Evolutionary conservation across 345 rosid species (phyloP), one percentile per base, ranked within the genome.

Genomic region (Populus davidiana): DNA sequence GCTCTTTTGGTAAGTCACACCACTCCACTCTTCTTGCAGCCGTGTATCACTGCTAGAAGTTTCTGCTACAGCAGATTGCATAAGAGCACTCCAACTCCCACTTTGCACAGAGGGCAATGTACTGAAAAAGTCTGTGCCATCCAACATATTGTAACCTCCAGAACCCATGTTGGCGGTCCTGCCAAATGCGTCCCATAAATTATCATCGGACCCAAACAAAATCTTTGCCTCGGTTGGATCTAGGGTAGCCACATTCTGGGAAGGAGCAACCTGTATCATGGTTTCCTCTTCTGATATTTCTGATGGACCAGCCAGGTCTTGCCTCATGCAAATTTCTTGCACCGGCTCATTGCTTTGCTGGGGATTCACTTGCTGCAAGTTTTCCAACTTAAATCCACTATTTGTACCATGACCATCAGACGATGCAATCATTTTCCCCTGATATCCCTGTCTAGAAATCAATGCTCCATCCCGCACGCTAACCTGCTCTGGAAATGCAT

Each of bases 11-110:
- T 82, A 44, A 69, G 84, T 77, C 75, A 82, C 70, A 72, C 92
- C 87, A 85, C 84, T 81, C 91, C 91, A 87, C 80, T 89, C 91
- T 80, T 90, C 96, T 52, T 87, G 90, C 59, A 72, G 18, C 54
- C 88, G 90, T 38, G 81, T 76, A 69, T 90, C 91, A 73, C 83
- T 85, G 61, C 84, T 88, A 69, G 96, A 88, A 79, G 97, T 85
- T 89, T 96, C 99, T 74, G 94, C 97, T 27, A 93, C 92, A 83
- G 98, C 99, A 78, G 99, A 93, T 80, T 90, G 98, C 99, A 96
- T 96, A 83, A 96, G 98, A 75, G 99, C 98, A 86, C 99, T 93
- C 99, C 97, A 96, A 78, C 94, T 90, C 80, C 99, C 99, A 88
- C 94, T 89, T 79, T 91, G 97, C 82, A 91, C 54, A 41, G 97